Base-by-base conservation (phyloP, 2,329 filamentous ascomycete species). In the Aspergillus sp. region DNA sequence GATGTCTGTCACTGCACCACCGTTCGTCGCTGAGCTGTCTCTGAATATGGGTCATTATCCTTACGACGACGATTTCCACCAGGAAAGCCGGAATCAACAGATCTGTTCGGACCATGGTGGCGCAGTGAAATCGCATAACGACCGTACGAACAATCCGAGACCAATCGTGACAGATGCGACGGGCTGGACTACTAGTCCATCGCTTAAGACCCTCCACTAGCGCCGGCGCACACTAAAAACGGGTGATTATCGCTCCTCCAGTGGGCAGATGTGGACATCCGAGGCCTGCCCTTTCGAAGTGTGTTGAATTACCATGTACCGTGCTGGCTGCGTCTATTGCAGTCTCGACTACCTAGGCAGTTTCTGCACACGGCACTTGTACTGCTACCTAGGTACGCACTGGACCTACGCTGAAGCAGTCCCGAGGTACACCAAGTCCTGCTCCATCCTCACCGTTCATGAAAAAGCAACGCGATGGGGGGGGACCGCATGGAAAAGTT, bases 191-290 rank as follows among this genome's bases (percentile, higher is more conserved):
- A n/a, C 29, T 6, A 13, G 29, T 32, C 29, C 13, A 32, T 46
- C 44, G 25, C 31, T 46, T 46, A 32, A 29, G 29, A 11, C 44
- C 31, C 41, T 43, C 42, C 56, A 58, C 52, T 52, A 52, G 54
- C 52, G 40, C 45, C 36, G 21, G 34, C 43, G 43, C 13, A 38
- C 36, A 49, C 58, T 56, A 54, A 45, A n/a, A 38, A 51, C 58
- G 58, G 58, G 41, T 57, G 56, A 58, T 57, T 56, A 47, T 57
- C 55, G 50, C 49, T 34, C 38, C 36, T 42, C 47, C 19, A 43
- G 49, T 40, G 49, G 45, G 32, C 17, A 47, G 19, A 14, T 23
- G 36, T 19, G 49, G 23, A 29, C 34, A 42, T 29, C 49, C 45
- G 49, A 47, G 23, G 43, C 21, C 38, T 45, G 41, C 14, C 16